These are phyloP conservation scores for Mortierella sp. DNA, from an alignment of 371 early-diverging fungal genomes.

Conservation along the genomic window DNA sequence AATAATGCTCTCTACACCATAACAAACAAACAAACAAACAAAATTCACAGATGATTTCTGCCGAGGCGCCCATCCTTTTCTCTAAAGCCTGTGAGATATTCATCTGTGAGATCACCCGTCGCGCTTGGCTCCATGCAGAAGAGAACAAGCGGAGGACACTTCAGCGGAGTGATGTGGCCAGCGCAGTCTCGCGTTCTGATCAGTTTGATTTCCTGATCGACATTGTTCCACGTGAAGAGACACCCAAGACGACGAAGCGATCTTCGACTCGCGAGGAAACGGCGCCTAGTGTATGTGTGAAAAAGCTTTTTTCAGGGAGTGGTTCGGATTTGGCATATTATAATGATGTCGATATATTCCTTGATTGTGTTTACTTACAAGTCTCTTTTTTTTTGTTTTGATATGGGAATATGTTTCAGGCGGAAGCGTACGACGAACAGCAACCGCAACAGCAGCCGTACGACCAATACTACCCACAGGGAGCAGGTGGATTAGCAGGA, in stretches of 20 bases:
- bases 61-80: constrained; percentile 67
- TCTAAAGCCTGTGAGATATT: constrained; percentile 88
- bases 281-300: constrained; percentile 20
- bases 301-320: no score
- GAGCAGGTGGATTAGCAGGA: constrained; percentile 34
- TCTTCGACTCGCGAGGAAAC: constrained; percentile 38
- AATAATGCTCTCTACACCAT: background rate
- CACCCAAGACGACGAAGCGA: constrained; percentile 27
- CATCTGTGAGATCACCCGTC: constrained; percentile 89
- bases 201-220: constrained; percentile 94
- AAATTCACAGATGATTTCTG: constrained; percentile 74
- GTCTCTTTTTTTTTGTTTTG: background rate
- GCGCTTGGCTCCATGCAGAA: constrained; percentile 94
- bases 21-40: background rate
- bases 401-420: no score
- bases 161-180: constrained; percentile 85
- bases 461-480: constrained; percentile 31
- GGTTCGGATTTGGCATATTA: no score
- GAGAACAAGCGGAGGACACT: constrained; percentile 94
- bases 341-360: no score
- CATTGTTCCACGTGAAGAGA: constrained; percentile 86
- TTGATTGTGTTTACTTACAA: no score
- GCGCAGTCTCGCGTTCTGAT: constrained; percentile 84
- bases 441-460: constrained; percentile 26
- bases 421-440: constrained; percentile 26